These are phyloP conservation scores for Micromonas commoda DNA, from an alignment of 139 green algal genomes.

Conservation along the genomic window DNA sequence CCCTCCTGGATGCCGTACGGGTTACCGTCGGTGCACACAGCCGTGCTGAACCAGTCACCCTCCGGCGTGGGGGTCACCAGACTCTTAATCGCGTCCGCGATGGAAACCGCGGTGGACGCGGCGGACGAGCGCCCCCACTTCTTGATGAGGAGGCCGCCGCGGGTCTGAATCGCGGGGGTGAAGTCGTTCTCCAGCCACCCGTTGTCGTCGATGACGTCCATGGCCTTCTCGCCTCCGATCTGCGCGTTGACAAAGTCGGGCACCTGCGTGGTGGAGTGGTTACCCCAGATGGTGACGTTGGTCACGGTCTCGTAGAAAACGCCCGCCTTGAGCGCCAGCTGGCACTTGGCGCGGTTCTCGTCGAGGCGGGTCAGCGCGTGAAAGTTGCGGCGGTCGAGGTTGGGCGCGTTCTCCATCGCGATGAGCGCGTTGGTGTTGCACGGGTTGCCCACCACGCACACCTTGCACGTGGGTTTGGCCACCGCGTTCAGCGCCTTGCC, in stretches of 20 bases:
- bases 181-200: slow-evolving; percentile 77
- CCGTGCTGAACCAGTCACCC: slow-evolving; percentile 81
- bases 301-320: slow-evolving; percentile 83
- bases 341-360: slow-evolving; percentile 85
- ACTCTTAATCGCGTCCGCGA: slow-evolving; percentile 73
- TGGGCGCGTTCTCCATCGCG: slow-evolving; percentile 72
- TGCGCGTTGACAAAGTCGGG: slow-evolving; percentile 89
- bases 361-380: slow-evolving; percentile 73
- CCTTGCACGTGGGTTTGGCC: slow-evolving; percentile 65
- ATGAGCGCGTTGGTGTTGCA: slow-evolving; percentile 92
- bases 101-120: slow-evolving; percentile 82
- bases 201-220: slow-evolving; percentile 63
- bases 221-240: slow-evolving; percentile 66
- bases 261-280: slow-evolving; percentile 89
- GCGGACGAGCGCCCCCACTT: slow-evolving; percentile 84
- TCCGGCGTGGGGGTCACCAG: slow-evolving; percentile 70
- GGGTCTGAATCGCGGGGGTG: slow-evolving; percentile 71
- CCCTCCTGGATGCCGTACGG: slow-evolving; percentile 79
- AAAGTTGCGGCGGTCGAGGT: slow-evolving; percentile 73
- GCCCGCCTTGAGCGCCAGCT: slow-evolving; percentile 77
- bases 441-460: slow-evolving; percentile 84
- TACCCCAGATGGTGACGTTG: slow-evolving; percentile 84
- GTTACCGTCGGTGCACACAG: slow-evolving; percentile 77
- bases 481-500: slow-evolving; percentile 72
- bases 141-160: slow-evolving; percentile 86